A percentile compares a stretch with the other conserved stretches of the same genome.
Evolutionary conservation across 1,284 basidiomycete genomes (phyloP).

Genomic region (Lentinula novae-zelandiae): DNA sequence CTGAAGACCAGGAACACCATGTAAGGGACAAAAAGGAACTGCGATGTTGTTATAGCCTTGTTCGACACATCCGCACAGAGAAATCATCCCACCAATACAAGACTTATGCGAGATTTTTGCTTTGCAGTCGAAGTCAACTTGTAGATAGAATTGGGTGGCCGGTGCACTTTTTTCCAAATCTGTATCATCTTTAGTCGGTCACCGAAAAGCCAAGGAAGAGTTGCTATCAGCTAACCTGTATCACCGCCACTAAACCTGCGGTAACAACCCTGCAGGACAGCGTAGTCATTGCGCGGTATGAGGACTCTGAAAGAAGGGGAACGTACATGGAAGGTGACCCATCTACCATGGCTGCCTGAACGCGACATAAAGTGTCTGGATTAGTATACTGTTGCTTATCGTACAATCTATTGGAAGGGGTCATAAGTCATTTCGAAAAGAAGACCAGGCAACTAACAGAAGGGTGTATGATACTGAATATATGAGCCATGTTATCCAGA

Average conservation of each 20-base stretch:
- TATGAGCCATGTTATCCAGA: slow-evolving; percentile 50
- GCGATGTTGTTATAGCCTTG: not conserved
- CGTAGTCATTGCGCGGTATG: not conserved
- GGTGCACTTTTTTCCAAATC: slow-evolving; percentile 35
- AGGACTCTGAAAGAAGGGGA: not conserved
- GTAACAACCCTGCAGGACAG: slow-evolving; percentile 37
- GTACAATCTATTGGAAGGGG: slow-evolving; percentile 11
- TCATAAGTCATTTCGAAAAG: not conserved
- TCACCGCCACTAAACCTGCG: slow-evolving; percentile 43
- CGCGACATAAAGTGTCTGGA: slow-evolving; percentile 35
- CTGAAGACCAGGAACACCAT: slow-evolving; percentile 26
- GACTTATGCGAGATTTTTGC: not conserved
- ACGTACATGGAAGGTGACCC: slow-evolving; percentile 52
- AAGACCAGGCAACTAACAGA: slow-evolving; percentile 34
- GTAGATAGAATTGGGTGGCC: slow-evolving; percentile 11
- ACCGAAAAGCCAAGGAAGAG: not conserved
- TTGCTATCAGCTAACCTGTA: slow-evolving; percentile 35
- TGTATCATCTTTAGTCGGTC: slow-evolving; percentile 15
- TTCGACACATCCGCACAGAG: not conserved
- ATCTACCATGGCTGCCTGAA: slow-evolving; percentile 50
- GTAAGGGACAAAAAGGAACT: slow-evolving; percentile 28
- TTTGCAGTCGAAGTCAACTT: not conserved
- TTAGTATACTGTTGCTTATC: slow-evolving; percentile 18
- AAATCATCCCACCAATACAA: slow-evolving; percentile 3
- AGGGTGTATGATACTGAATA: slow-evolving; percentile 50